These are phyloP conservation scores for Sicyos edulis DNA, from an alignment of 306 rosid species.

Conservation along the genomic window DNA sequence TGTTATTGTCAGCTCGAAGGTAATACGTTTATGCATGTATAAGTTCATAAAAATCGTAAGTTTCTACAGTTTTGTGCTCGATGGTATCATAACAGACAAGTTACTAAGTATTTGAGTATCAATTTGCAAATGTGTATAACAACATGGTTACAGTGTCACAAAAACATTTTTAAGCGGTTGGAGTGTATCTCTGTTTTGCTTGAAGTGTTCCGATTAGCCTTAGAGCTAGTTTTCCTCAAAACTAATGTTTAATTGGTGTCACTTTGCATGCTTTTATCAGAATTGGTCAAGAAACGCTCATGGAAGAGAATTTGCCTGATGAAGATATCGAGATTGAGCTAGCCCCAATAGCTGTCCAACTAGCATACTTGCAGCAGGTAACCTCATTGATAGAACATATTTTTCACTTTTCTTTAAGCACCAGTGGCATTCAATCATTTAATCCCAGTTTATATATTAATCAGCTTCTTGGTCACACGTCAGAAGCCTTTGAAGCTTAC, in stretches of 20 bases:
- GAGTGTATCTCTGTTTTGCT: background rate
- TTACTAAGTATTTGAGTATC: background rate
- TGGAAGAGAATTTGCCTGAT: slow-evolving; percentile 64
- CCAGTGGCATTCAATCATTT: slow-evolving; percentile 13
- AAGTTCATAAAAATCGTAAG: background rate
- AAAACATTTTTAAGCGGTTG: background rate
- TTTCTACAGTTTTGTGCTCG: background rate
- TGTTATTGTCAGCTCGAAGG: slow-evolving; percentile 79
- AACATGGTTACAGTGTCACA: background rate
- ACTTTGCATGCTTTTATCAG: slow-evolving; percentile 39
- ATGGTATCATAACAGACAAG: background rate
- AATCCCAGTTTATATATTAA: slow-evolving; percentile 32
- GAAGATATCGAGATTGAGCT: slow-evolving; percentile 78
- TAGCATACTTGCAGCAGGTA: slow-evolving; percentile 94
- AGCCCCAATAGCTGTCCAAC: slow-evolving; percentile 88
- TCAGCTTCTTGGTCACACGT: slow-evolving; percentile 75
- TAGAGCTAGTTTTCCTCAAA: background rate
- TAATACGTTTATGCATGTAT: slow-evolving; percentile 27
- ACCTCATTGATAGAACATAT: slow-evolving; percentile 15
- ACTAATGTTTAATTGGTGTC: background rate
- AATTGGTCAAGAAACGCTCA: slow-evolving; percentile 67
- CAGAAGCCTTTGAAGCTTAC: slow-evolving; percentile 71
- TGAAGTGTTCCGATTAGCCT: background rate
- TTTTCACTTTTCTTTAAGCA: slow-evolving; percentile 17
- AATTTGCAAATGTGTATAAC: background rate